Conservation (phyloP, 768 basidiomycete genomes). For the Mycena kentingensis region DNA sequence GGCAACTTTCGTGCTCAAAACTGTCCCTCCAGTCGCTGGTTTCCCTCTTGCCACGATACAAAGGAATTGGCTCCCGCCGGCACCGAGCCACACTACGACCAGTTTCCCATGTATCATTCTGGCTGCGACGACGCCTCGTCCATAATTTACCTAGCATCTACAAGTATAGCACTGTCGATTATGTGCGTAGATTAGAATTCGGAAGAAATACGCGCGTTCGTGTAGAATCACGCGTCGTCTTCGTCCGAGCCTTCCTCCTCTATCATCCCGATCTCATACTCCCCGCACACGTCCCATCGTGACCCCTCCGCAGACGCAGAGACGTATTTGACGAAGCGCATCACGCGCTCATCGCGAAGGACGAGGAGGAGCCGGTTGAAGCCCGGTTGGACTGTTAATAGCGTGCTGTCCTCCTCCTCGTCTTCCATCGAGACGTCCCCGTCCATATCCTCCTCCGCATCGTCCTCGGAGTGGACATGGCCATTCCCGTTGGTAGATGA, state of each 20-base stretch:
- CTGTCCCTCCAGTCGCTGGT: too few species aligned
- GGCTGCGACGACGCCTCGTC: too few species aligned
- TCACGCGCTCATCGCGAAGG: conserved; percentile 87
- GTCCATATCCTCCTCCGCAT: conserved; percentile 20
- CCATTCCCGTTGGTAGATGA: conserved; percentile 17
- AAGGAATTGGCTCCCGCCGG: too few species aligned
- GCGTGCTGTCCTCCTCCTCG: conserved; percentile 73
- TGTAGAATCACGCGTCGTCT: conserved; percentile 17
- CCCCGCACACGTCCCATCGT: conserved; percentile 90
- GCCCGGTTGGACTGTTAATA: conserved; percentile 84
- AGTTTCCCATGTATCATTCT: too few species aligned
- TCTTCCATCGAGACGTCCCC: conserved; percentile 39
- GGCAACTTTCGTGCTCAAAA: too few species aligned
- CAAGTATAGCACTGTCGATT: too few species aligned
- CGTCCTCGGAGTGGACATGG: conserved; percentile 1
- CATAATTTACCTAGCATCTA: too few species aligned
- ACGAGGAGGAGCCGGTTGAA: conserved; percentile 91
- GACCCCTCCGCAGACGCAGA: conserved; percentile 87
- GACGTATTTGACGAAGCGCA: conserved; percentile 95
- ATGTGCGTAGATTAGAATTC: too few species aligned
- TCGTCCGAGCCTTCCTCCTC: conserved; percentile 60
- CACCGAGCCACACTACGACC: too few species aligned
- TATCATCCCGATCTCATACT: conserved; percentile 87
- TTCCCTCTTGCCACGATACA: too few species aligned
- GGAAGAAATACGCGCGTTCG: not conserved